These are phyloP conservation scores for Marchantia paleacea DNA, from an alignment of 225 moss, liverwort and hornwort genomes.

Conservation along the genomic window DNA sequence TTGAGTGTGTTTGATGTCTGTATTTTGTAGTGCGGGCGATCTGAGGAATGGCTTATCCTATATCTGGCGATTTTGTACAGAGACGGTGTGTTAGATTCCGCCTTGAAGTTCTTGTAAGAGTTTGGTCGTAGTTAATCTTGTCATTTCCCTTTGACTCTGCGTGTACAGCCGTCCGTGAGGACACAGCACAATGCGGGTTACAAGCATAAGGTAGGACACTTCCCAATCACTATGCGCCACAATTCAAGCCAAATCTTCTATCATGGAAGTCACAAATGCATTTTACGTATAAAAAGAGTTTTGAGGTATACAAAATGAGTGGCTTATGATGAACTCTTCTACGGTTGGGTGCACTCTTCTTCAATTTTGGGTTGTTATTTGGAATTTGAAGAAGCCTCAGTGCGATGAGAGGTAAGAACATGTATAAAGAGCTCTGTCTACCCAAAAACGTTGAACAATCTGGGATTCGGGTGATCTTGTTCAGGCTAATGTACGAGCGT, in stretches of 20 bases:
- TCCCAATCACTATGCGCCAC: neutral
- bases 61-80: no score
- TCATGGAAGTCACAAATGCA: neutral
- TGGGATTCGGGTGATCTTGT: neutral
- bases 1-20: neutral
- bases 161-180: slow-evolving; percentile 88
- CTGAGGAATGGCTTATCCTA: neutral
- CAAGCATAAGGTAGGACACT: slow-evolving; percentile 74
- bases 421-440: neutral
- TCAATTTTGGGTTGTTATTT: no score
- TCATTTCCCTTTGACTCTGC: neutral
- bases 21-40: neutral
- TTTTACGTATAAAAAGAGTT: no score
- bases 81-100: no score
- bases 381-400: no score
- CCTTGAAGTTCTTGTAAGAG: no score
- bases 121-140: no score
- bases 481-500: slow-evolving; percentile 92
- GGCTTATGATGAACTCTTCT: neutral
- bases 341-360: neutral
- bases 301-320: neutral
- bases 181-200: slow-evolving; percentile 99
- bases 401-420: neutral
- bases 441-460: neutral
- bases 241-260: neutral